Evolutionary conservation across 2,329 filamentous ascomycete genomes (phyloP), one percentile per base, ranked within the genome.

Genomic region (Monilinia laxa): DNA sequence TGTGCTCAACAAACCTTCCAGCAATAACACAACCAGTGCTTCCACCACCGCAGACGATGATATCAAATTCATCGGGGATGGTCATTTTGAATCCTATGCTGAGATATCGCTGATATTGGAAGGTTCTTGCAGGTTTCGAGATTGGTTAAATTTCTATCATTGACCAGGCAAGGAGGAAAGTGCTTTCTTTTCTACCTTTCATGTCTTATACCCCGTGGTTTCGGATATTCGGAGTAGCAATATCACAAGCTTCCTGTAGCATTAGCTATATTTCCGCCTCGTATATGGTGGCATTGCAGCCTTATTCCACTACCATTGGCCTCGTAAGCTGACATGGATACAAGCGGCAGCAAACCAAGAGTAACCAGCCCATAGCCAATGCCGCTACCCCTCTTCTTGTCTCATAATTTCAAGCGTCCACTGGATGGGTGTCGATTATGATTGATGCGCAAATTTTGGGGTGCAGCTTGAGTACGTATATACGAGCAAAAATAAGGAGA

Each of bases 31-130:
- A 81, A 42, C 81, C 82, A 64, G 81, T 79, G 42, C 80, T 78
- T 9, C 82, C 82, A 63, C 81, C 73, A 75, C 82, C 82, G 49
- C 80, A 81, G 64, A 84, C 78, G 68, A 85, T 82, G 56, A 85
- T 78, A 71, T 85, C 83, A 31, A 84, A 80, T 72, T 83, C 81
- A 56, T 75, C 73, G 42, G 72, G 73, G 25, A 73, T 69, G 11
- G 73, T 73, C 73, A 75, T 75, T 4, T 42, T 66, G n/a, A 10
- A 9, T 45, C 3, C 31, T 10, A 45, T 16, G 28, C 28, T 38
- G 4, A 23, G 42, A 25, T 20, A 20, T 3, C 52, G 4, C 14
- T 38, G 23, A 31, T 53, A 11, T 54, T 25, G 45, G 18, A 7
- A 20, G 11, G 18, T 18, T 38, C 31, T 40, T 49, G 23, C 18